Percentiles rank a stretch among this genome's conserved stretches.
phyloP scores from a whole-genome alignment of 495 filamentous ascomycete genomes.

The Tetracladium marchalianum region DNA sequence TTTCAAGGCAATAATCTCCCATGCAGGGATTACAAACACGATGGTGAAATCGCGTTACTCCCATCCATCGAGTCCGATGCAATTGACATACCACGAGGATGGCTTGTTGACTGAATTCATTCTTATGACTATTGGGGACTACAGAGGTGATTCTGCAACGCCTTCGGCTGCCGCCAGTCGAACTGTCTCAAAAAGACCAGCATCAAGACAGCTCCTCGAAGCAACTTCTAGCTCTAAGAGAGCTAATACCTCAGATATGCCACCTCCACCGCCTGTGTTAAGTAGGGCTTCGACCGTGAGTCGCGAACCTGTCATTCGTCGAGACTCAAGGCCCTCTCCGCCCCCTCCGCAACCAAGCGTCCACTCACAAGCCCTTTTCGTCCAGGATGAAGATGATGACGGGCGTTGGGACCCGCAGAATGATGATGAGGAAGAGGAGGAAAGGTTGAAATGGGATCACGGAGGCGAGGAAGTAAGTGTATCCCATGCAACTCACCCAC shows the following conservation, averaged over 20 bases:
- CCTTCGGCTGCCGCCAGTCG: constrained; percentile 25
- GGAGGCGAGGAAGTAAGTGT: constrained; percentile 42
- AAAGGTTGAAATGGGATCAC: constrained; percentile 75
- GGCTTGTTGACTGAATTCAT: constrained; percentile 82
- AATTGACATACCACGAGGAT: constrained; percentile 63
- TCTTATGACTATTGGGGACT: constrained; percentile 88
- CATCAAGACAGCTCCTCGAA: constrained; percentile 17
- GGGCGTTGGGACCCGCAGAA: constrained; percentile 73
- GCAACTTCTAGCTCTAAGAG: constrained; percentile 15
- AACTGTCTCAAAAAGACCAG: constrained; percentile 13
- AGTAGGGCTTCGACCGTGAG: constrained; percentile 3
- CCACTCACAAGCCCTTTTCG: constrained; percentile 66
- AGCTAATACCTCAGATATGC: constrained; percentile 6
- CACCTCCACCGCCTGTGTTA: constrained; percentile 18
- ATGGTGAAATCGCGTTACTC: constrained; percentile 71
- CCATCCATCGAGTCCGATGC: constrained; percentile 69
- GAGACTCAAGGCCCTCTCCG: constrained; percentile 26
- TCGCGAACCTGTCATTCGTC: constrained; percentile 5
- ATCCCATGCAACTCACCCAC: background rate
- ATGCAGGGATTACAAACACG: constrained; percentile 68
- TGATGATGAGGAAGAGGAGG: constrained; percentile 51
- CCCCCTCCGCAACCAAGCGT: constrained; percentile 51
- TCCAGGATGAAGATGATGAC: constrained; percentile 64
- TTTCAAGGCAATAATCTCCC: constrained; percentile 79
- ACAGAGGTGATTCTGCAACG: constrained; percentile 24